Evolutionary conservation across 1,139 yeast species (phyloP).

Genomic region (Nakaseomyces kungkrabaensis): DNA sequence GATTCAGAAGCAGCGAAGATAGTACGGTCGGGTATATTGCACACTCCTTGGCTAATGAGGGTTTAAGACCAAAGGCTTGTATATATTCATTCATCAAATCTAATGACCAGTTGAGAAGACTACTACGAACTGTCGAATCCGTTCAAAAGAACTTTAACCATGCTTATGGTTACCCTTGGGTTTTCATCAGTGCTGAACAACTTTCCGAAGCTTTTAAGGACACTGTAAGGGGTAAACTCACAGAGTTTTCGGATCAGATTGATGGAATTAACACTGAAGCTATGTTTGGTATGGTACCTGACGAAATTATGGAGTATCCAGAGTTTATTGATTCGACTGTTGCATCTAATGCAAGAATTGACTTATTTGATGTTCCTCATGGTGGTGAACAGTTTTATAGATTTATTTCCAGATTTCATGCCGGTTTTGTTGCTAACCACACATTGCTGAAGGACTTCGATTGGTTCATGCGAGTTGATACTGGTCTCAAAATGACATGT

Average conservation of each 20-base stretch:
- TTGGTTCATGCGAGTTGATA: constrained; percentile 94
- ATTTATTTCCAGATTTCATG: constrained; percentile 84
- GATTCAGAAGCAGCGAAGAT: background rate
- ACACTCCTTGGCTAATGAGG: constrained; percentile 1
- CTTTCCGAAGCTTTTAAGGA: constrained; percentile 38
- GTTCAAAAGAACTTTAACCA: constrained; percentile 66
- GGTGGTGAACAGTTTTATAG: constrained; percentile 58
- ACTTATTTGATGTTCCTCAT: constrained; percentile 46
- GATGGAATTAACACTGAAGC: constrained; percentile 4
- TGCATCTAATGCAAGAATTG: constrained; percentile 42
- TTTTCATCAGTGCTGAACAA: constrained; percentile 50
- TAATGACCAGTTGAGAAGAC: constrained; percentile 51
- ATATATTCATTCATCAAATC: constrained; percentile 51
- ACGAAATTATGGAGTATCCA: constrained; percentile 48
- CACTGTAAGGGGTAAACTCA: constrained; percentile 4
- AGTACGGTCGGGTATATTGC: background rate
- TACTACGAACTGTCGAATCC: constrained; percentile 49
- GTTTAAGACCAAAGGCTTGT: constrained; percentile 15
- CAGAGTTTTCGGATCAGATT: background rate
- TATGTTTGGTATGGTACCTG: constrained; percentile 10
- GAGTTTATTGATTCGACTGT: constrained; percentile 48
- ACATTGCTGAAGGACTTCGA: constrained; percentile 59
- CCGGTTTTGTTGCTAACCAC: constrained; percentile 81
- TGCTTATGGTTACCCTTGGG: constrained; percentile 61
- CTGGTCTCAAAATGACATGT: constrained; percentile 66